Conservation (phyloP, 495 filamentous ascomycete genomes). For the Staphylotrichum longicolle region DNA sequence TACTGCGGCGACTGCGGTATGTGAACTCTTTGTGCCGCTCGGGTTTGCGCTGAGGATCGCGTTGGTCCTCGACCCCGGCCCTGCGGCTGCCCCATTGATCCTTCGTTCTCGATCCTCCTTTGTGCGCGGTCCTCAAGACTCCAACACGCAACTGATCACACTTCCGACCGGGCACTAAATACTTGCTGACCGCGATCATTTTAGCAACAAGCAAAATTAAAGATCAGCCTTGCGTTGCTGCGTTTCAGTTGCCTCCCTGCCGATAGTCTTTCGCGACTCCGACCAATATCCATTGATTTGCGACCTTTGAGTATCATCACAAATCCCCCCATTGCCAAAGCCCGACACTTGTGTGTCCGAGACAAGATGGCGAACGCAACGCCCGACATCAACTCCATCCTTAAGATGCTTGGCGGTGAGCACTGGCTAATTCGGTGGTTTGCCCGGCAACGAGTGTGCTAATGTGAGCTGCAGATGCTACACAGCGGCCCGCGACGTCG, state of each 20-base stretch:
- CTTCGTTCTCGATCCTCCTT: neutral
- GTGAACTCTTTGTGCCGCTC: too few relatives aligned
- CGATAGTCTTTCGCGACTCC: too few relatives aligned
- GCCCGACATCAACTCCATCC: slow-evolving; percentile 34
- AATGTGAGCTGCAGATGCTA: slow-evolving; percentile 21
- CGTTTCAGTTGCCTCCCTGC: neutral
- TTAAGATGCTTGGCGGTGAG: slow-evolving; percentile 28
- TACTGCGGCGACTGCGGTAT: too few relatives aligned
- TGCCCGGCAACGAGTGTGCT: neutral
- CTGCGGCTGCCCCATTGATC: neutral
- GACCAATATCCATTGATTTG: too few relatives aligned
- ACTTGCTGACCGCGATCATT: neutral
- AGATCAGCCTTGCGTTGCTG: neutral
- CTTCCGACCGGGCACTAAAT: neutral
- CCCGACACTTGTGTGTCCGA: neutral
- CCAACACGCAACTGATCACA: neutral
- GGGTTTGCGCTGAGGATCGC: too few relatives aligned
- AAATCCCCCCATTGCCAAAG: neutral
- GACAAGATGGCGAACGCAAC: slow-evolving; percentile 31
- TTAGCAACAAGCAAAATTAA: too few relatives aligned
- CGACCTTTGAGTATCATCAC: neutral
- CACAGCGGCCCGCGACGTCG: slow-evolving; percentile 33
- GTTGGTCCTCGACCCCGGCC: neutral
- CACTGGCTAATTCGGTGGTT: neutral
- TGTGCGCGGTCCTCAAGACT: neutral